Evolutionary conservation across 345 rosid genomes (phyloP).

Genomic region (Clausena lansium): DNA sequence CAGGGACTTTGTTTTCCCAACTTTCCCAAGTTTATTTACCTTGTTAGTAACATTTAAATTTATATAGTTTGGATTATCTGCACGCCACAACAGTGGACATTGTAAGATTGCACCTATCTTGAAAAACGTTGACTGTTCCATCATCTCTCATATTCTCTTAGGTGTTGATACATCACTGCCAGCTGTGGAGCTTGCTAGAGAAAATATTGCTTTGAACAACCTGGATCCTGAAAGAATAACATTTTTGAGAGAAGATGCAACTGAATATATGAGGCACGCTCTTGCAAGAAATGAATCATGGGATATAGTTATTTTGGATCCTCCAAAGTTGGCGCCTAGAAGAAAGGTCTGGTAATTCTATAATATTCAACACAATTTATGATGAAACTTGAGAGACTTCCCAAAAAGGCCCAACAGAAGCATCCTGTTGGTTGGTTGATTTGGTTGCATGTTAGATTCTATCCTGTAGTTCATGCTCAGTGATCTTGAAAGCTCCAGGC

Average conservation of each 20-base stretch:
- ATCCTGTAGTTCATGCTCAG: background rate
- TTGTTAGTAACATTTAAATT: background rate
- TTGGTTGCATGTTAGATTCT: background rate
- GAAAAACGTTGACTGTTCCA: background rate
- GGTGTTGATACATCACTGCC: slow-evolving; percentile 83
- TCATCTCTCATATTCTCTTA: slow-evolving; percentile 26
- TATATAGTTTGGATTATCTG: background rate
- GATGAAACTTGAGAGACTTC: slow-evolving; percentile 1
- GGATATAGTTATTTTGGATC: slow-evolving; percentile 87
- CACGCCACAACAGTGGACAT: too few species aligned
- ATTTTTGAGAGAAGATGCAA: slow-evolving; percentile 71
- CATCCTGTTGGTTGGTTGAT: background rate
- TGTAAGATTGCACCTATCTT: background rate
- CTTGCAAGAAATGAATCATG: slow-evolving; percentile 71
- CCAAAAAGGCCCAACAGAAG: background rate
- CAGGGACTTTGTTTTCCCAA: background rate
- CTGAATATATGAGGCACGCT: slow-evolving; percentile 77
- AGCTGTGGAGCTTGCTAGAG: slow-evolving; percentile 86
- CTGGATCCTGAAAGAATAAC: slow-evolving; percentile 60
- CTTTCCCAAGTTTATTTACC: background rate
- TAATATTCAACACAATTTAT: background rate
- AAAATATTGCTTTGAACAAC: slow-evolving; percentile 67
- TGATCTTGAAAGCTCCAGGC: background rate
- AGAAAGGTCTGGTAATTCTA: slow-evolving; percentile 48
- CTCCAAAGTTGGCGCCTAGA: slow-evolving; percentile 84